Base-by-base conservation (phyloP, 345 rosid species). In the Populus simonii region DNA sequence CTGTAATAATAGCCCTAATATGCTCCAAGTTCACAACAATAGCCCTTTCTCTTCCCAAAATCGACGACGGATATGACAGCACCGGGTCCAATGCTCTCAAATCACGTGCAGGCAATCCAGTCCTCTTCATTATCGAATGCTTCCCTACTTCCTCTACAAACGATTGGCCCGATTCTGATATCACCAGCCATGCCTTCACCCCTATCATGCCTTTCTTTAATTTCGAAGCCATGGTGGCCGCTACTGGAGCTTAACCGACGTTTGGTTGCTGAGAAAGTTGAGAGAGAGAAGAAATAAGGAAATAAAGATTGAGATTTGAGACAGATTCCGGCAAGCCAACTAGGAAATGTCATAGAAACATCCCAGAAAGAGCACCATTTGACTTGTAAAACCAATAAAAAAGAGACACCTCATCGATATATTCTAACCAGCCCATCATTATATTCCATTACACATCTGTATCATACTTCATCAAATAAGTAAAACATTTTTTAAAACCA, bases 21-120 rank as follows among this genome's bases (percentile, higher is more conserved):
- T 89, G 92, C 76, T 87, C 92, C 69, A 89, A 47, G 62, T 89
- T 89, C 49, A 87, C 71, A 57, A 89, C 89, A 47, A 85, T 85
- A 25, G 90, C 90, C 65, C 89, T 73, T 76, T 87, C 92, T 59
- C 92, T 71, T 7, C 90, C 90, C 18, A 89, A 76, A 43, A 89
- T 84, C 38, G 92, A 78, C 20, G 92, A 89, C 1, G 90, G 92
- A 57, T 87, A 87, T 8, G 92, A 87, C 3, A 89, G 88, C 41
- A 87, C 63, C 3, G 92, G 92, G 47, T 87, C 90, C 57, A 89
- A 78, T 36, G 83, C 86, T 73, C 90, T 67, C 23, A 89, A 85
- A 41, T 89, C 92, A 11, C 92, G 87, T 6, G 85, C 85, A 2
- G 88, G 89, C 55, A 89, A 82, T 18, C 90, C 90, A 15, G 90